phyloP scores from a whole-genome alignment of 1,284 basidiomycete genomes.

The Irpex sp. region DNA sequence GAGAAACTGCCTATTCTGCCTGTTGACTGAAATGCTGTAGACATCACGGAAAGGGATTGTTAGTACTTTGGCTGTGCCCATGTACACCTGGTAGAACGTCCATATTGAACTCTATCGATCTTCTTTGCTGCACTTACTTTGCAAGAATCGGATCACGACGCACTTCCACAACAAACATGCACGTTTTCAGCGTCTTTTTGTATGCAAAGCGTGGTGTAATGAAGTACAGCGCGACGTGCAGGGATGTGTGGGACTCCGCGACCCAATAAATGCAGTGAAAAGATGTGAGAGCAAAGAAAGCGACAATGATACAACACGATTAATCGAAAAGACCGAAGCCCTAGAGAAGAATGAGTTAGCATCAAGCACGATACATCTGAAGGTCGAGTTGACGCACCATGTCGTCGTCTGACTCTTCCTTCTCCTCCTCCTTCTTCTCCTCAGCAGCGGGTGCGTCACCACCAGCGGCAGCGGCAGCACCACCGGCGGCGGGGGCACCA shows the following conservation, averaged over 20 bases:
- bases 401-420: conserved; percentile 91
- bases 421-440: conserved; percentile 80
- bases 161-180: neutral
- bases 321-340: conserved; percentile 91
- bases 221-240: conserved; percentile 10
- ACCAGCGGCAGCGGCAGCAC: conserved; percentile 57
- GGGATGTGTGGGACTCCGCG: conserved; percentile 4
- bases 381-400: conserved; percentile 64
- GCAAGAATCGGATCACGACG: neutral
- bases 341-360: conserved; percentile 28
- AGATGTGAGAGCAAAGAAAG: conserved; percentile 3
- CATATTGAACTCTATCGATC: too few species aligned
- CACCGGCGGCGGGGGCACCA: conserved; percentile 51
- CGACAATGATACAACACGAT: conserved; percentile 20
- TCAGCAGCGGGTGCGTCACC: conserved; percentile 59
- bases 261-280: conserved; percentile 7
- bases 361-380: neutral
- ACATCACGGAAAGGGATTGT: too few species aligned
- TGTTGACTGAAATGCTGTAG: too few species aligned
- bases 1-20: too few species aligned
- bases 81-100: too few species aligned
- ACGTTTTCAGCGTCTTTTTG: conserved; percentile 14
- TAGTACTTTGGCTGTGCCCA: too few species aligned
- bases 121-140: neutral
- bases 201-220: conserved; percentile 8